Conservation (phyloP, 768 basidiomycete species). For the Roridomyces roridus region DNA sequence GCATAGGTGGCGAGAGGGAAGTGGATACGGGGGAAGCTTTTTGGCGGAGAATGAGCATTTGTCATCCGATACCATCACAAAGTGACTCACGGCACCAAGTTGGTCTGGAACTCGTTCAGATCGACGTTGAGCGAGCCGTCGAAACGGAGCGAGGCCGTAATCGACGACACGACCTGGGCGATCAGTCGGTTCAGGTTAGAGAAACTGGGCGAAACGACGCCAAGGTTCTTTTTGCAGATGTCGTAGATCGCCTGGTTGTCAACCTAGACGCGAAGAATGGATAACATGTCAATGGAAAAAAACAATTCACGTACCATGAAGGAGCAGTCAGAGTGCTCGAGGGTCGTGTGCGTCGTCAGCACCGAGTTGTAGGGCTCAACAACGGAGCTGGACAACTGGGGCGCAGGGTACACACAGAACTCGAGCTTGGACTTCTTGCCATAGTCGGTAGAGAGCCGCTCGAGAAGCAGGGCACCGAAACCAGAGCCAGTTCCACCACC, state of each 20-base stretch:
- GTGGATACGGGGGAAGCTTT: constrained; percentile 97
- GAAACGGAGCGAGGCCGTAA: constrained; percentile 96
- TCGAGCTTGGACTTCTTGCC: constrained; percentile 99
- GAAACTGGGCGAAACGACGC: constrained; percentile 86
- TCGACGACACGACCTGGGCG: constrained; percentile 97
- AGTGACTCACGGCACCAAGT: constrained; percentile 87
- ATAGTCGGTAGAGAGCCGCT: constrained; percentile 97
- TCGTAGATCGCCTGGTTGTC: constrained; percentile 99
- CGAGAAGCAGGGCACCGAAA: constrained; percentile 96
- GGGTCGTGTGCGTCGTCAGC: constrained; percentile 97
- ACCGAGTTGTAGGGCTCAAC: constrained; percentile 99
- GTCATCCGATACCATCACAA: constrained; percentile 10
- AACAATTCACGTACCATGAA: constrained; percentile 78
- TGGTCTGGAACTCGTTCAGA: constrained; percentile 98
- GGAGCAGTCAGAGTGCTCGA: constrained; percentile 99
- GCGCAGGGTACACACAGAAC: constrained; percentile 97
- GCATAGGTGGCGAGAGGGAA: constrained; percentile 98
- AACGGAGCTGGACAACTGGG: constrained; percentile 92
- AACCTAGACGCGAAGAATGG: constrained; percentile 54
- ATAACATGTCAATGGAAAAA: constrained; percentile 10
- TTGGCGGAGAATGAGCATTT: constrained; percentile 1
- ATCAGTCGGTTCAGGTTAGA: constrained; percentile 95
- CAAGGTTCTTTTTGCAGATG: constrained; percentile 96
- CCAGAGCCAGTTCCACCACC: constrained; percentile 99
- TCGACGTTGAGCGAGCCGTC: constrained; percentile 98